phyloP scores from a whole-genome alignment of 2,329 filamentous ascomycete species.

The Setomelanomma holmii region DNA sequence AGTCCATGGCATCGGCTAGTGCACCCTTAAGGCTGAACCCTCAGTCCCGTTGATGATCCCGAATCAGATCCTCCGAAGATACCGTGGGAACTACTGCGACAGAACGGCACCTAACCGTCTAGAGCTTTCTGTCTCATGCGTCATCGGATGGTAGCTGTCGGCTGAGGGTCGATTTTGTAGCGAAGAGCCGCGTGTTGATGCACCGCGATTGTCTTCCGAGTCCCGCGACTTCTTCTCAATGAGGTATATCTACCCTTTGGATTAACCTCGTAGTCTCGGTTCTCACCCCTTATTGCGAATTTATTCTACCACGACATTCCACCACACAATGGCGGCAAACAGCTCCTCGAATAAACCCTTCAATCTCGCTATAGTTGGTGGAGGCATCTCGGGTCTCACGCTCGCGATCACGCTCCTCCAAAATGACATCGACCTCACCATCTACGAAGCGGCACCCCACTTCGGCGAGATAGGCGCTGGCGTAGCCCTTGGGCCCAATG shows the following conservation, averaged over 20 bases:
- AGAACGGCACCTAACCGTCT: conserved; percentile 2
- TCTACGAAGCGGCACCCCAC: conserved; percentile 63
- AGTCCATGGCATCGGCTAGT: conserved; percentile 17
- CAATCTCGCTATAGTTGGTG: conserved; percentile 65
- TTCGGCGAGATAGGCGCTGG: conserved; percentile 68
- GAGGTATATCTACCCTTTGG: background rate
- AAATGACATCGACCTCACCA: conserved; percentile 54
- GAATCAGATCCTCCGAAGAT: conserved; percentile 3
- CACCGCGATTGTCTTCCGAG: background rate
- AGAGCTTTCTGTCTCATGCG: conserved; percentile 11
- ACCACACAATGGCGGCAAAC: conserved; percentile 24
- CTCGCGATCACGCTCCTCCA: conserved; percentile 62
- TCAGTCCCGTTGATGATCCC: background rate
- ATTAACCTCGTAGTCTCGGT: background rate
- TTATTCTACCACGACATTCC: background rate
- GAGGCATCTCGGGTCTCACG: conserved; percentile 64
- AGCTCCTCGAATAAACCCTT: conserved; percentile 43
- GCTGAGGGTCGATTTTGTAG: conserved; percentile 10
- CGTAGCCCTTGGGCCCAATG: conserved; percentile 64
- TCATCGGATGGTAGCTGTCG: conserved; percentile 19
- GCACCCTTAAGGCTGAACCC: conserved; percentile 5
- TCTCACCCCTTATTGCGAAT: background rate
- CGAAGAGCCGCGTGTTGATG: background rate
- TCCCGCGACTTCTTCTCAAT: background rate
- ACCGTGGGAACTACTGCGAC: conserved; percentile 8